These are phyloP conservation scores for Dipodascopsis tothii DNA, from an alignment of 805 yeast species.

Conservation along the genomic window DNA sequence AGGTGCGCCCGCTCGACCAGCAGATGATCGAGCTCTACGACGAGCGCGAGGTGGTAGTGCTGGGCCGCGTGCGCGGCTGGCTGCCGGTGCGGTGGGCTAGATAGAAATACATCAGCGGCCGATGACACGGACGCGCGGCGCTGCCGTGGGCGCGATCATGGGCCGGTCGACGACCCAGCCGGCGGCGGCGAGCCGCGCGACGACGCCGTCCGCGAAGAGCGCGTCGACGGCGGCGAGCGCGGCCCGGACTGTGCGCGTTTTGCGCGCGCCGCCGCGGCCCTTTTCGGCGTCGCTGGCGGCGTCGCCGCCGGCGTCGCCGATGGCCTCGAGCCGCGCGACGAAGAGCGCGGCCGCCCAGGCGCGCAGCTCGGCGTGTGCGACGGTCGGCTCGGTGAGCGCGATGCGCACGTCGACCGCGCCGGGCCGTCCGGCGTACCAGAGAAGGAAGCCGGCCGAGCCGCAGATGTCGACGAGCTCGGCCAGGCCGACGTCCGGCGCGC, in stretches of 20 bases:
- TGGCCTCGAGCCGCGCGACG: constrained; percentile 20
- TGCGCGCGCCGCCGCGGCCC: constrained; percentile 6
- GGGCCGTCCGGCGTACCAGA: constrained; percentile 20
- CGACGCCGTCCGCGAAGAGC: too few relatives aligned
- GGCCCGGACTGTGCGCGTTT: neutral
- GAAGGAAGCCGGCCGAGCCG: constrained; percentile 22
- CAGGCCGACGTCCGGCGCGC: constrained; percentile 10
- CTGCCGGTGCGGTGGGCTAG: constrained; percentile 5
- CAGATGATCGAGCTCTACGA: constrained; percentile 89
- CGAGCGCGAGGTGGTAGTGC: constrained; percentile 17
- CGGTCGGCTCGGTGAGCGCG: constrained; percentile 14
- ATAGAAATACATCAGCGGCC: too few relatives aligned
- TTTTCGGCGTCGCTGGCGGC: constrained; percentile 1
- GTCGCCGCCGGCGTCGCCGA: constrained; percentile 1
- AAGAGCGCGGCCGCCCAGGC: constrained; percentile 31
- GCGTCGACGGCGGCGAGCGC: constrained; percentile 1
- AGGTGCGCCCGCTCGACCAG: constrained; percentile 90
- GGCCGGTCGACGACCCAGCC: too few relatives aligned
- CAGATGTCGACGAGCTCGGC: constrained; percentile 24
- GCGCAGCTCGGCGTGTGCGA: constrained; percentile 17
- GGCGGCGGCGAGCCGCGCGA: too few relatives aligned
- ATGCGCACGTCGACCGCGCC: constrained; percentile 19
- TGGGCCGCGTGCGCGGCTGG: constrained; percentile 19
- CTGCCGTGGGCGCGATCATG: too few relatives aligned
- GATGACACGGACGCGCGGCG: too few relatives aligned